Conservation (phyloP, 2,329 filamentous ascomycete genomes). For the Ceratocystis smalleyi region DNA sequence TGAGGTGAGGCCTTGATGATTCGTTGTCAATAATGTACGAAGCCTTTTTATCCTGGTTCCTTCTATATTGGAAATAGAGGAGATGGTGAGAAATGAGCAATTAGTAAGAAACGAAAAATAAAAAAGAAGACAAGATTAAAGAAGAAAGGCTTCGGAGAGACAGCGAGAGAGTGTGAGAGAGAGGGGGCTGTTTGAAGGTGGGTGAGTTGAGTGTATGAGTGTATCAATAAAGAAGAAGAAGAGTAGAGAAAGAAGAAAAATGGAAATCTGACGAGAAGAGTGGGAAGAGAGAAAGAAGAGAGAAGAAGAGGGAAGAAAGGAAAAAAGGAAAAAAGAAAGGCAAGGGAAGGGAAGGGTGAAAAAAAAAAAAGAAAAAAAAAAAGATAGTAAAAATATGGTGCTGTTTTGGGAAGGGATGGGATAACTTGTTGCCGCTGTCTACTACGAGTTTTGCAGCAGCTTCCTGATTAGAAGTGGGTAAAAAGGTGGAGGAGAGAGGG, state of each 20-base stretch:
- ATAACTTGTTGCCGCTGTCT: neutral
- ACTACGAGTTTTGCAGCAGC: constrained; percentile 2
- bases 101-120: neutral
- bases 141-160: neutral
- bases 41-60: constrained; percentile 18
- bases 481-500: neutral
- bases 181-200: neutral
- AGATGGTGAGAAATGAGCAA: neutral
- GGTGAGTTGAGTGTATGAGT: constrained; percentile 5
- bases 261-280: constrained; percentile 18
- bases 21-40: neutral
- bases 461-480: constrained; percentile 2
- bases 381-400: constrained; percentile 13
- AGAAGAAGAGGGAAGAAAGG: constrained; percentile 1
- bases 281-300: neutral
- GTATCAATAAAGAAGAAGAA: constrained; percentile 15
- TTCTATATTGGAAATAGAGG: constrained; percentile 6
- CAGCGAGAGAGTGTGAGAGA: constrained; percentile 7
- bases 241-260: constrained; percentile 18
- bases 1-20: neutral
- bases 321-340: constrained; percentile 2
- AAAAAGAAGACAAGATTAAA: constrained; percentile 4
- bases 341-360: neutral
- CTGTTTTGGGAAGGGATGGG: constrained; percentile 12
- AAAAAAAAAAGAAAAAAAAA: constrained; percentile 8